These are phyloP conservation scores for Gamarada debralockiae DNA, from an alignment of 495 filamentous ascomycete genomes.

Conservation along the genomic window DNA sequence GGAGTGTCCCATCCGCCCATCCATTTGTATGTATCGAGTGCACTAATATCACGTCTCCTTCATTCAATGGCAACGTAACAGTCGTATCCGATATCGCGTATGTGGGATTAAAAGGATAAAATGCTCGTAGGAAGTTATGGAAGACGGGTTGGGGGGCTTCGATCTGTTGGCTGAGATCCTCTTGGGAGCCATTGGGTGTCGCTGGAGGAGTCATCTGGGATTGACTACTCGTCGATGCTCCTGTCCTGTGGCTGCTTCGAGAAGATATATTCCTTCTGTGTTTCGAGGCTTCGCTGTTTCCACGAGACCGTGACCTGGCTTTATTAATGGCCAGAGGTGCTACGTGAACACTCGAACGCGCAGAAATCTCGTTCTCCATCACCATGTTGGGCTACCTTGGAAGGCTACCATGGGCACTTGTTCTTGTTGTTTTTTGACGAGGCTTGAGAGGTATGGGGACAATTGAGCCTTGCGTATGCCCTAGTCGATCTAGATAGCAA, in stretches of 20 bases:
- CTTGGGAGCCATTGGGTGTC: conserved; percentile 62
- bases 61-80: conserved; percentile 81
- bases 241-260: conserved; percentile 35
- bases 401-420: conserved; percentile 21
- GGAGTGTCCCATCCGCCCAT: conserved; percentile 96
- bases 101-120: conserved; percentile 85
- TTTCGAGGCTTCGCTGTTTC: conserved; percentile 37
- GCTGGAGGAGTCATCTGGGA: conserved; percentile 62
- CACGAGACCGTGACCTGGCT: conserved; percentile 46
- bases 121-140: conserved; percentile 94
- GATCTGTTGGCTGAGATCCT: conserved; percentile 46
- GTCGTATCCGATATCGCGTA: conserved; percentile 65
- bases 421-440: neutral
- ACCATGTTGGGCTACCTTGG: conserved; percentile 30
- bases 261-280: conserved; percentile 34
- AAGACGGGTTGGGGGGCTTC: conserved; percentile 60
- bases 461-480: neutral
- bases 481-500: neutral
- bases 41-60: conserved; percentile 88
- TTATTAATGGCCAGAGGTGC: conserved; percentile 74
- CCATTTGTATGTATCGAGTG: conserved; percentile 98
- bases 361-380: conserved; percentile 45
- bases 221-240: conserved; percentile 30
- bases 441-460: neutral
- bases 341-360: conserved; percentile 61